phyloP scores from a whole-genome alignment of 2,329 filamentous ascomycete genomes.

The Trichoderma guizhouense region DNA sequence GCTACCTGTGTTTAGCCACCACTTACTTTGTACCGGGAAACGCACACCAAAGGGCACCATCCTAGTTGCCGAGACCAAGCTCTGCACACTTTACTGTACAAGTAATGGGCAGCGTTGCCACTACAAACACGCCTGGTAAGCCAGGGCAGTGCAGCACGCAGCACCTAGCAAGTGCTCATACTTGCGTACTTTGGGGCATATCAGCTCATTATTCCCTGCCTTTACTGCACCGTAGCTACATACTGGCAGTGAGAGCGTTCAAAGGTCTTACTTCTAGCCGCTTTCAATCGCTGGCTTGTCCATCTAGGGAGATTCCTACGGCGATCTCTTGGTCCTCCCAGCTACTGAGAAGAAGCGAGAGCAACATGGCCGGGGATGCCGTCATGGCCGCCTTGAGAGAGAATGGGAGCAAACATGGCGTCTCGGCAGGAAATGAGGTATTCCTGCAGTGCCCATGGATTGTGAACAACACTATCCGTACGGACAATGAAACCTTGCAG shows the following conservation, averaged over 20 bases:
- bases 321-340: not conserved
- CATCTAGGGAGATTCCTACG: not conserved
- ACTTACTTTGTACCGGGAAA: not conserved
- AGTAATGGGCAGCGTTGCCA: not conserved
- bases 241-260: not conserved
- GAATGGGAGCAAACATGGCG: not conserved
- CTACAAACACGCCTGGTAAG: not conserved
- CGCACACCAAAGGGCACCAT: not conserved
- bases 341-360: slow-evolving; percentile 1
- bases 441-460: not conserved
- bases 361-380: not conserved
- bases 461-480: not conserved
- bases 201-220: slow-evolving; percentile 6
- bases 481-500: not conserved
- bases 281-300: not conserved
- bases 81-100: not conserved
- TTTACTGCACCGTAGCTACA: not conserved
- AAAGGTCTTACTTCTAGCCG: not conserved
- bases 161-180: not conserved
- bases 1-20: not conserved
- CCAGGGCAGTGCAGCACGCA: not conserved
- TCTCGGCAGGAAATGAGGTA: not conserved
- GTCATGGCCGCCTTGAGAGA: not conserved
- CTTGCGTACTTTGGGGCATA: not conserved
- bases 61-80: not conserved